Evolutionary conservation across 2,329 filamentous ascomycete genomes (phyloP), one percentile per base, ranked within the genome.

Genomic region (Cryphonectria japonica): DNA sequence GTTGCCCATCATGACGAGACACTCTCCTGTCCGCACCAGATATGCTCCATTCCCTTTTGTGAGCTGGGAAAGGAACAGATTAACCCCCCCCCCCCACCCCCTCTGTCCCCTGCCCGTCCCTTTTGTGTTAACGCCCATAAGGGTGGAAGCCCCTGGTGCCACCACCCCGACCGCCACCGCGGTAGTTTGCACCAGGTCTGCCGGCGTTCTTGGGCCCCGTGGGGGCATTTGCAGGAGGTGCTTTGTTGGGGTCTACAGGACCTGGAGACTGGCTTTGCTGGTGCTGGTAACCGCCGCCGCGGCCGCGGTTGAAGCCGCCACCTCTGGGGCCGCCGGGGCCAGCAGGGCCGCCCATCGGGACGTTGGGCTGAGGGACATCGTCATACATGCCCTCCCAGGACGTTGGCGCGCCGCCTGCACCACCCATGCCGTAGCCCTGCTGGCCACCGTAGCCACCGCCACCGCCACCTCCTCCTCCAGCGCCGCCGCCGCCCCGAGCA

Each of bases 351-450:
- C 65, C 71, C 71, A 71, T 72, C 46, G 69, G 69, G 26, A 91
- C 87, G 76, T 91, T 91, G 6, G 93, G 93, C 78, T 95, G 93
- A 22, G 94, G 95, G 1, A 95, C 93, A 79, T 98, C 95, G 79
- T 98, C 95, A 80, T 98, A 98, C 94, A 97, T 97, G 77, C 95
- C 95, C 80, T 98, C 95, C 94, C 95, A 98, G 57, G 92, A 95
- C 34, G 93, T 93, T n/a, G 92, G 92, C 22, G 89, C 90, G 61
- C 89, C 89, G 70, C 84, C 78, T 9, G 77, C 78, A 52, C 76
- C 67, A 50, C 74, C 79, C 73, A 80, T 79, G 66, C 77, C 78
- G 70, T 81, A 82, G 57, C 72, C 79, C 70, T 78, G 75, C 65
- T 76, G 72, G 29, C 76, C 71, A 43, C 76, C 77, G 61, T 77